Conservation (phyloP, 805 yeast species). For the Sugiyamaella boreocaroliniensis region DNA sequence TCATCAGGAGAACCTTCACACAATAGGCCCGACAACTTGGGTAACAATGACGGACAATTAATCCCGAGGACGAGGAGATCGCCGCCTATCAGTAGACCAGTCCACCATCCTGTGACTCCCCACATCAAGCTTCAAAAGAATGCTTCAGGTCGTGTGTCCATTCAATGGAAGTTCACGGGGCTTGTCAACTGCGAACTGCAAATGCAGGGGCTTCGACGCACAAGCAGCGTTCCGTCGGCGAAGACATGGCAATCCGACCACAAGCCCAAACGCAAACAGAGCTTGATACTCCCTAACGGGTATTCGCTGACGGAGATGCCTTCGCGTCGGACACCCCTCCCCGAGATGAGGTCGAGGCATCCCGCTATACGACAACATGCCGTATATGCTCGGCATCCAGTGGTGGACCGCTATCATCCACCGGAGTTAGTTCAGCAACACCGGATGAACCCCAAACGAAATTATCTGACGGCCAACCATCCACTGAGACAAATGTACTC, state of each 20-base stretch:
- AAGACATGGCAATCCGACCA: not conserved
- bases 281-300: not conserved
- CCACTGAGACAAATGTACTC: conserved; percentile 10
- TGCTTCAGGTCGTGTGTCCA: not conserved
- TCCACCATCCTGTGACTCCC: not conserved
- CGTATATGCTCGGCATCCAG: too few species aligned
- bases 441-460: not conserved
- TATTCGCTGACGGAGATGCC: too few species aligned
- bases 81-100: too few species aligned
- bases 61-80: too few species aligned
- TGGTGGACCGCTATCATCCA: not conserved
- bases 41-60: too few species aligned
- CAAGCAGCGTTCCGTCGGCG: not conserved
- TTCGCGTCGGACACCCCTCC: too few species aligned
- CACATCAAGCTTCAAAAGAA: not conserved
- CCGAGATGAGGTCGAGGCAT: too few species aligned
- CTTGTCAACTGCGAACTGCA: not conserved
- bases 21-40: too few species aligned
- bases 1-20: too few species aligned
- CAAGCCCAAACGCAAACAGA: not conserved
- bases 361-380: too few species aligned
- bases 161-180: not conserved
- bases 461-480: conserved; percentile 7
- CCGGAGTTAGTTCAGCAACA: not conserved
- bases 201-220: not conserved